These are phyloP conservation scores for Oidiodendron maius DNA, from an alignment of 495 filamentous ascomycete genomes.

Conservation along the genomic window DNA sequence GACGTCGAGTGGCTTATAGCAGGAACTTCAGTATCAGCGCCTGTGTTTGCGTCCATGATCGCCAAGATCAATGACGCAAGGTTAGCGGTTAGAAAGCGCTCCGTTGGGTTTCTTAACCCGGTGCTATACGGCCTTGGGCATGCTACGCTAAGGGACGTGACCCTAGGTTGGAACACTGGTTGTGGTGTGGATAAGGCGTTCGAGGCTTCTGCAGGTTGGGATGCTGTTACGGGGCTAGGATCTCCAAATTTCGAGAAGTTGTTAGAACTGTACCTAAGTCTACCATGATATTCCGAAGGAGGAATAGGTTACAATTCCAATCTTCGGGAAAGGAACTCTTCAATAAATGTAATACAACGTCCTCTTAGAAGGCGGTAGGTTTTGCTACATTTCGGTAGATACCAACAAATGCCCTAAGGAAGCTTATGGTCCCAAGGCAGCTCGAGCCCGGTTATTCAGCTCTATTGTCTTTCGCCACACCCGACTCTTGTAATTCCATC, in stretches of 20 bases:
- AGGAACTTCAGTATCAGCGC: conserved; percentile 30
- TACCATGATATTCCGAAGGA: background rate
- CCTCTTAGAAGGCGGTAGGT: background rate
- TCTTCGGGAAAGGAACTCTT: too few relatives aligned
- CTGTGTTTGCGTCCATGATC: conserved; percentile 38
- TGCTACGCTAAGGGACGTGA: conserved; percentile 54
- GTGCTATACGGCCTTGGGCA: conserved; percentile 49
- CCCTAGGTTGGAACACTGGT: conserved; percentile 46
- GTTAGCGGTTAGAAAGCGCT: conserved; percentile 43
- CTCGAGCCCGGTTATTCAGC: background rate
- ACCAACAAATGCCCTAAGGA: background rate
- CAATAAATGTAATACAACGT: background rate
- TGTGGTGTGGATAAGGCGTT: conserved; percentile 49
- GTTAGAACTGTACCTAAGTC: conserved; percentile 24
- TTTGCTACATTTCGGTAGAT: too few relatives aligned
- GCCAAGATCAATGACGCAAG: conserved; percentile 56
- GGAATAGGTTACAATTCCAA: too few relatives aligned
- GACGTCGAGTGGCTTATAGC: too few relatives aligned
- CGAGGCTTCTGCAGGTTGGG: conserved; percentile 47
- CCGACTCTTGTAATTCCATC: background rate
- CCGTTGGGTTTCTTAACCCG: conserved; percentile 55
- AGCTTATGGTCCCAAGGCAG: background rate
- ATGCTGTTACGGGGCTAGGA: conserved; percentile 57
- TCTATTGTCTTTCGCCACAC: background rate
- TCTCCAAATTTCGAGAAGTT: conserved; percentile 32